Evolutionary conservation across 2,329 filamentous ascomycete genomes (phyloP), one percentile per base, ranked within the genome.

Genomic region (Penicillium sp.): DNA sequence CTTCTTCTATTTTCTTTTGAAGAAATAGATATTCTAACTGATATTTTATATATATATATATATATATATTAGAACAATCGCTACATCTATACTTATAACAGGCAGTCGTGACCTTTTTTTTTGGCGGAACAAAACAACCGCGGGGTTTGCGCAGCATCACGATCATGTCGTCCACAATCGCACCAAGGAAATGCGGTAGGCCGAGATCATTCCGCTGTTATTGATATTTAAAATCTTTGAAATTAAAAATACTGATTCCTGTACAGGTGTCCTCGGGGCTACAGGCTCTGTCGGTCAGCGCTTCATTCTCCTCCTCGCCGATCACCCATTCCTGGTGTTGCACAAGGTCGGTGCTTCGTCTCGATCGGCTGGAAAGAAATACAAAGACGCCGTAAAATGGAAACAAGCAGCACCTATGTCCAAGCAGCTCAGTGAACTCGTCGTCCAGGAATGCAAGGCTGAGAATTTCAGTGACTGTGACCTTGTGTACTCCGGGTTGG

Each of bases 241-340:
- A 12, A 35, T 21, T n/a, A n/a, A 20, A 11, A 16, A 52, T 50
- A 38, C 28, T 50, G 18, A 50, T 20, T 18, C 7, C 35, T n/a
- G 14, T 11, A 26, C n/a, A 87, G 83, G 84, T 71, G 91, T 97
- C 57, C 84, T 97, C 56, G 92, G 93, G 66, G 90, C 88, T 75
- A 97, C 93, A 30, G 94, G 94, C 69, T 95, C 91, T 35, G 93
- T 97, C 14, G 93, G 93, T 66, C 91, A 96, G 77, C 87, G 94
- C 68, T 97, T 97, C 74, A 94, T 97, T 71, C 86, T 97, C 33
- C 84, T 97, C 52, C 87, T 97, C 61, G 87, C 90, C 46, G 83
- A 91, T 55, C 93, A 97, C 76, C 92, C 93, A 16, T 84, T 89
- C 73, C 89, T 97, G 67, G 85, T 85, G 62, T 86, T 97, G 57